Base-by-base conservation (phyloP, 176 grass and related monocot species). In the Paspalum vaginatum region DNA sequence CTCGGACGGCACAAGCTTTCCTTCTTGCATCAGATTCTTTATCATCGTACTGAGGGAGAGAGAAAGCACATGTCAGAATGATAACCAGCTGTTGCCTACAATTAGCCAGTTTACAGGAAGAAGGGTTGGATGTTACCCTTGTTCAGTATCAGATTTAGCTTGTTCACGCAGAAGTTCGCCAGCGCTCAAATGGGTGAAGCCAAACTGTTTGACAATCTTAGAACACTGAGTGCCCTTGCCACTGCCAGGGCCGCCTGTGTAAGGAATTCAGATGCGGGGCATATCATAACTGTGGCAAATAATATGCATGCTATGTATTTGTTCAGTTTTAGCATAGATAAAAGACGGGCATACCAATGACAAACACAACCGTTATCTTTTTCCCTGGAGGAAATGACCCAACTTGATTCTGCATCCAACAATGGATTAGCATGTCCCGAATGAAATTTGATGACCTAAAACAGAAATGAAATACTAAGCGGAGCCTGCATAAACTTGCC, bases 201-300 rank as follows among this genome's bases (percentile, higher is more conserved):
- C 76, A 74, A 88, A 91, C n/a, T 94, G 78, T 1, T 83, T 61
- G 25, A 81, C 85, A 46, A 94, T 94, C 24, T 84, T 91, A 16
- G 85, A 62, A 41, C 91, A 94, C 53, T 94, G 88, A 40, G 91
- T 94, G 52, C 91, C 83, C 82, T 94, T 94, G 76, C 91, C 91
- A 69, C 88, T 83, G 7, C 91, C 91, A 65, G 91, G 91, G 26
- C 91, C 91, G 4, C 91, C 91, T 94, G 71, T 18, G 20, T 7
- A 49, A 62, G 12, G 51, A 50, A 20, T 60, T 71, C 49, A 64
- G n/a, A 68, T 57, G 20, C n/a, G 22, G 54, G 20, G 17, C 40
- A 67, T 20, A 21, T 44, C 40, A 44, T 67, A 40, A 9, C 18
- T 67, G 39, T 67, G 40, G 40, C 21, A 13, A 21, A 38, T 70